phyloP scores from a whole-genome alignment of 306 rosid species.

The Prunus campanulata region DNA sequence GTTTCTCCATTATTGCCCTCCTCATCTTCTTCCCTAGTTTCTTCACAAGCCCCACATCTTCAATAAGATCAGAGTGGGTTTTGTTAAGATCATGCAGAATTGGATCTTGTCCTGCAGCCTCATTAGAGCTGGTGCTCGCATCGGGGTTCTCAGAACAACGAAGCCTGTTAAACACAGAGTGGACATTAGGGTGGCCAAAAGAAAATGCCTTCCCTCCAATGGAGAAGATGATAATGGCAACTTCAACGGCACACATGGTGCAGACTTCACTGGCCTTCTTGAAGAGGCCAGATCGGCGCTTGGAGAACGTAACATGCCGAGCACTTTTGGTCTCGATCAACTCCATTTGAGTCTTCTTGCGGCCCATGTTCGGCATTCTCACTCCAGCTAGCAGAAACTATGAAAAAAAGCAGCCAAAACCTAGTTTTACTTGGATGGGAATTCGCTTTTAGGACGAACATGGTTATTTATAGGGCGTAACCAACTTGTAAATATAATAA shows the following conservation, averaged over 20 bases:
- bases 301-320: not conserved
- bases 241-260: not conserved
- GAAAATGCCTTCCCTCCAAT: not conserved
- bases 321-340: not conserved
- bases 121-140: not conserved
- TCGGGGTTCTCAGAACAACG: too few relatives aligned
- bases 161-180: not conserved
- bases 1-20: not conserved
- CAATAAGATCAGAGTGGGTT: not conserved
- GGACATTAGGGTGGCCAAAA: not conserved
- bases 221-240: not conserved
- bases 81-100: not conserved
- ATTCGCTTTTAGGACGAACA: not conserved
- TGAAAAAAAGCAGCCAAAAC: too few relatives aligned
- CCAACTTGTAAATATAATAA: not conserved
- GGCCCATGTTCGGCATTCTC: not conserved
- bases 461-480: constrained; percentile 4
- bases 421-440: not conserved
- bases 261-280: not conserved
- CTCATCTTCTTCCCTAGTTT: not conserved
- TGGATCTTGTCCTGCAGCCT: not conserved
- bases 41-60: not conserved
- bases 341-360: not conserved
- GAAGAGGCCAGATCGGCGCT: not conserved
- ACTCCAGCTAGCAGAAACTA: too few relatives aligned